Evolutionary conservation across 306 rosid genomes (phyloP), one percentile per base, ranked within the genome.

Genomic region (Fragaria ananassa): DNA sequence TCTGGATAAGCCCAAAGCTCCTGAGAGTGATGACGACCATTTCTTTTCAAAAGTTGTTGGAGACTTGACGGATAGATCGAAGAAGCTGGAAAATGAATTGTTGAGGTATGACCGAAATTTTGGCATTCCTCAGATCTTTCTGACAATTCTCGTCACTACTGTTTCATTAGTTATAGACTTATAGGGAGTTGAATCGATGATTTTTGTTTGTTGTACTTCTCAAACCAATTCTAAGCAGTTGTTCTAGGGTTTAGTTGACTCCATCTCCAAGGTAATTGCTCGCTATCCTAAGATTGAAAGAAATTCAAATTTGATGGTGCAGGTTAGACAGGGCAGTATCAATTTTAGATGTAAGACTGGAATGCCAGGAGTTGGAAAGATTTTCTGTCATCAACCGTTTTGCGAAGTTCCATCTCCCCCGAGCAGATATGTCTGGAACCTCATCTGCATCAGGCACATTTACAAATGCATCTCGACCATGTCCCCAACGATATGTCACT

Each of bases 361-460:
- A 87, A 74, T 85, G 83, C 50, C 82, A 83, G 78, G 91, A 87
- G 70, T 83, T 87, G 86, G 91, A 87, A 81, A 86, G 82, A 79
- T 78, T 85, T 76, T 85, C 87, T 31, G 85, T 87, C 54, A 83
- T 87, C 68, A 83, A 87, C 79, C 91, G 91, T 10, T 87, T 85
- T 76, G 91, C 91, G 23, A 85, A 71, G 84, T 87, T 87, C 83
- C 91, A 87, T 47, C 54, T 80, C 39, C 83, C 89, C 53, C 87
- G 67, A 71, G 77, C 83, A 42, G 87, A 83, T 70, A 27, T 65
- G 63, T 74, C 90, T 35, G 79, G 83, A 57, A 71, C 68, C 71
- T 23, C 86, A 50, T 79, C 90, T 74, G 79, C 83, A 57, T 75
- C 85, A 15, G 83, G 81, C 54, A 49, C 75, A 39, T 58, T 72